These are phyloP conservation scores for Micromonas pusilla DNA, from an alignment of 139 green algal species.

Conservation along the genomic window DNA sequence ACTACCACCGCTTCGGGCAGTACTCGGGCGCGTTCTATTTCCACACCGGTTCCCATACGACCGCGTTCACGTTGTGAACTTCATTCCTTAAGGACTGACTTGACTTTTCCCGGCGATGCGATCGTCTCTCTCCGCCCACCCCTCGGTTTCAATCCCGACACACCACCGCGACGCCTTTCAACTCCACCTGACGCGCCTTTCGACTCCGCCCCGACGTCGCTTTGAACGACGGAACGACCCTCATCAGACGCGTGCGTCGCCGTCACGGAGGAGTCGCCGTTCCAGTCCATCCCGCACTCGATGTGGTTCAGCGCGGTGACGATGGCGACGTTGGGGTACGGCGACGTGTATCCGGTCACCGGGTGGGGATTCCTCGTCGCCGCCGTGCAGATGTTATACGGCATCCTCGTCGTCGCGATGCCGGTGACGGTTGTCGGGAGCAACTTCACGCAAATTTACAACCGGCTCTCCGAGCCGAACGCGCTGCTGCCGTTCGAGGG, in stretches of 20 bases:
- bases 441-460: conserved; percentile 31
- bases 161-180: too few species aligned
- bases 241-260: background rate
- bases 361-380: conserved; percentile 33
- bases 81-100: too few species aligned
- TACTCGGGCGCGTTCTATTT: too few species aligned
- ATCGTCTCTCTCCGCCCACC: too few species aligned
- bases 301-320: conserved; percentile 46
- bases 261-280: conserved; percentile 19
- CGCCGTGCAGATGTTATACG: conserved; percentile 30
- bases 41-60: too few species aligned
- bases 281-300: conserved; percentile 31
- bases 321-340: conserved; percentile 45
- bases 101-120: too few species aligned
- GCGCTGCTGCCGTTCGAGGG: background rate
- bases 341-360: conserved; percentile 37
- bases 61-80: too few species aligned
- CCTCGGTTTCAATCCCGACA: too few species aligned
- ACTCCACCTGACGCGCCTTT: too few species aligned
- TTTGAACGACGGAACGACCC: background rate
- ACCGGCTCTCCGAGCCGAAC: background rate
- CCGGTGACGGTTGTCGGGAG: conserved; percentile 43
- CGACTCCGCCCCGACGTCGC: too few species aligned
- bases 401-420: conserved; percentile 39
- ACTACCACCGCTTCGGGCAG: too few species aligned